Evolutionary conservation across 2,329 filamentous ascomycete species (phyloP), one percentile per base, ranked within the genome.

Genomic region (Clarireedia homoeocarpa): DNA sequence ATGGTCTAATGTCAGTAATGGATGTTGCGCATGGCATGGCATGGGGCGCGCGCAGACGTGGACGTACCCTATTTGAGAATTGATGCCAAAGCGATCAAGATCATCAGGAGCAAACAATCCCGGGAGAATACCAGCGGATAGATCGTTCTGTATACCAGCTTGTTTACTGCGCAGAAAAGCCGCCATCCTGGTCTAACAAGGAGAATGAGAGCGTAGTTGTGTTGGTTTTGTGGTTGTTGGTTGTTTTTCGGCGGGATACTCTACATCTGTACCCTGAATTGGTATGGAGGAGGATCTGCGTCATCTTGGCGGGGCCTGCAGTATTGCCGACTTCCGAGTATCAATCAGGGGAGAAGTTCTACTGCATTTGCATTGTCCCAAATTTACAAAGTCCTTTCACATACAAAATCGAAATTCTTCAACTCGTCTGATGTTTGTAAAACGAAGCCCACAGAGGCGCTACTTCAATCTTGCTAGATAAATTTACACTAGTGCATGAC

Each of bases 141-240:
- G 80, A 74, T 97, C 94, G 73, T 86, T 89, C 70, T 91, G 87
- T 65, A 99, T 87, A 67, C 94, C 94, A 56, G 90, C 83, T 78
- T 97, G 94, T 78, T 95, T 96, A 65, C 89, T 88, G 70, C 94
- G 81, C 61, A 99, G 76, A 70, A 97, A 92, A 66, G 88, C 83
- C 55, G 91, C 84, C 91, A 96, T 96, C 10, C 55, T 67, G 56
- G 36, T 17, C 7, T 24, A 30, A 40, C 30, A 49, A 36, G 20
- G 4, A 10, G 30, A 27, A 40, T 17, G 20, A 51, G 15, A 27
- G 38, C 34, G 4, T n/a, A 12, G 30, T 34, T 34, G 30, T 51
- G 15, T 53, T n/a, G 20, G 27, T 27, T 49, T 49, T 45, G 24
- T 54, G 47, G 27, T 49, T 49, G 53, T 45, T 50, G 38, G 36